A percentile compares a stretch with the other conserved stretches of the same genome.
phyloP scores from a whole-genome alignment of 192 early-diverging fungal species.

The Mortierella hygrophila region DNA sequence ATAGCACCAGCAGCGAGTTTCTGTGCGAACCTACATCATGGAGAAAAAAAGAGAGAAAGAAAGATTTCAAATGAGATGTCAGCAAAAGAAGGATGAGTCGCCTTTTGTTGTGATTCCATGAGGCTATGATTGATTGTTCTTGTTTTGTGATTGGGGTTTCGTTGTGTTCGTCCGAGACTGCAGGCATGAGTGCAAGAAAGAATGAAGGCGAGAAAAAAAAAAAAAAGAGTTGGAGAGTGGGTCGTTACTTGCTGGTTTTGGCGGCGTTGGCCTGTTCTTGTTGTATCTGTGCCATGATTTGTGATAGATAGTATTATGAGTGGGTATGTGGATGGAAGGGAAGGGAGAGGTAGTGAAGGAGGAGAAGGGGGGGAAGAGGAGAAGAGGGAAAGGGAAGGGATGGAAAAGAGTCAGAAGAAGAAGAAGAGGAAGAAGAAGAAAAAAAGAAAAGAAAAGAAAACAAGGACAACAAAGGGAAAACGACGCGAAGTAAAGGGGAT shows the following conservation, averaged over 20 bases:
- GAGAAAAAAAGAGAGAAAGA: neutral
- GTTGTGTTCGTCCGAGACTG: too few relatives aligned
- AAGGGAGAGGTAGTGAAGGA: slow-evolving; percentile 24
- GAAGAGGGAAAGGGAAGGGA: slow-evolving; percentile 22
- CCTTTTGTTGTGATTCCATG: too few relatives aligned
- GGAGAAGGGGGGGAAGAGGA: slow-evolving; percentile 21
- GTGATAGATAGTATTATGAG: too few relatives aligned
- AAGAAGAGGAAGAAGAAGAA: slow-evolving; percentile 31
- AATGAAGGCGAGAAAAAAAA: too few relatives aligned
- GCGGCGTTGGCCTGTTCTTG: neutral
- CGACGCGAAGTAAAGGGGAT: neutral
- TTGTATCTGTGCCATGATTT: neutral
- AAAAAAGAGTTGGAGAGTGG: too few relatives aligned
- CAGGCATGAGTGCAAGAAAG: too few relatives aligned
- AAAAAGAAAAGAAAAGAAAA: neutral
- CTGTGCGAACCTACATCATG: slow-evolving; percentile 32
- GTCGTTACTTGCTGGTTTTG: slow-evolving; percentile 25
- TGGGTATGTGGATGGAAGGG: neutral
- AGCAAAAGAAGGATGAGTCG: neutral
- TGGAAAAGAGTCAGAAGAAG: slow-evolving; percentile 19
- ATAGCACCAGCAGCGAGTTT: slow-evolving; percentile 69
- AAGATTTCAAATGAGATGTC: neutral
- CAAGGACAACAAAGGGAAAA: neutral
- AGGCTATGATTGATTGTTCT: neutral
- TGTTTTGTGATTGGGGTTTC: neutral